Base-by-base conservation (phyloP, 106 monocot genomes). In the Cymbidium sinense region DNA sequence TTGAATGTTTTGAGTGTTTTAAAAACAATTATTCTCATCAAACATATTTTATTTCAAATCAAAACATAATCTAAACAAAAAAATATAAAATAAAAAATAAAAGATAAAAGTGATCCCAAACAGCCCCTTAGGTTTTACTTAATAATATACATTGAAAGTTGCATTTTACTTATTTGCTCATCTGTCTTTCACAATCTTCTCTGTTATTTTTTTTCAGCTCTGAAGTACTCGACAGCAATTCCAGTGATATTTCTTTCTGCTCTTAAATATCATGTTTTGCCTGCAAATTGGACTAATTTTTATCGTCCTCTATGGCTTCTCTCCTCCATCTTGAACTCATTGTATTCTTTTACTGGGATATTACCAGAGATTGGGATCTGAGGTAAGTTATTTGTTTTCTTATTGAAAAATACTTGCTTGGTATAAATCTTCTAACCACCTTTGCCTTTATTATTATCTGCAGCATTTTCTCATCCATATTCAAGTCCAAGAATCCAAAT, bases 261-360 rank as follows among this genome's bases (percentile, higher is more conserved):
- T 17, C 85, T 96, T 30, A 96, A 96, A 69, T 96, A 96, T 82
- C 96, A 90, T 81, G 93, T 93, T 74, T 81, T 90, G 54, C 90
- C 83, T 34, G 91, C 90, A 13, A 79, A 77, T 5, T 96, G 96
- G 96, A 77, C 80, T 17, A 79, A 77, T 50, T 91, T 96, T 73
- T 96, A 89, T 79, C 89, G 89, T 4, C 96, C 96, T 20, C 88
- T 96, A 18, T 96, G 96, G 96, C 89, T 96, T 77, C 34, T 96
- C 20, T 93, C 91, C 27, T 86, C 86, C 65, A 58, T 90, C 18
- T 77, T 93, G 50, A 96, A 96, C 79, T 93, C 96, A 15, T 72
- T 88, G 20, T 96, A 96, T 79, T 93, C 96, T 37, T 96, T 93
- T 96, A 93, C 74, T 96, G 94, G 94, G 96, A 96, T 80, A 62